These are phyloP conservation scores for Artomyces pyxidatus DNA, from an alignment of 768 basidiomycete species.

Conservation along the genomic window DNA sequence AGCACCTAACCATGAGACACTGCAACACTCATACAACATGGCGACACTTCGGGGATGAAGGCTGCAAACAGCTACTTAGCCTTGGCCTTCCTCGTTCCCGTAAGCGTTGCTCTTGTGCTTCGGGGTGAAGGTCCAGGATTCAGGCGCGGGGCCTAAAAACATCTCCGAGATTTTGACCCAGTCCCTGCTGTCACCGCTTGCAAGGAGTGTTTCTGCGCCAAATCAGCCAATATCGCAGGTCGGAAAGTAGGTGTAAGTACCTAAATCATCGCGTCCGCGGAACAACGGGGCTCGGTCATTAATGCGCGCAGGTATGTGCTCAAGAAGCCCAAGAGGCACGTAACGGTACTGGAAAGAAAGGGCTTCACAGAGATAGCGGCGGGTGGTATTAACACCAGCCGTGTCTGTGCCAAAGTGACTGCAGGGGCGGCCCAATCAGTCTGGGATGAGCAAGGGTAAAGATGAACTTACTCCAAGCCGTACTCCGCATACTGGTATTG, in stretches of 20 bases:
- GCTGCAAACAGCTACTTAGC: slow-evolving; percentile 23
- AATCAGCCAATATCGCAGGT: slow-evolving; percentile 2
- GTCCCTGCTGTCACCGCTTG: slow-evolving; percentile 70
- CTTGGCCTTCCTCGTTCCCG: slow-evolving; percentile 51
- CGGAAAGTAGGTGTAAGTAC: slow-evolving; percentile 32
- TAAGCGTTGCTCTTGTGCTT: slow-evolving; percentile 92
- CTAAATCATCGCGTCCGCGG: slow-evolving; percentile 80
- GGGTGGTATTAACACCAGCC: slow-evolving; percentile 81
- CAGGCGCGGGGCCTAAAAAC: slow-evolving; percentile 86
- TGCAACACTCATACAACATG: too few species aligned
- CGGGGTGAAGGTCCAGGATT: slow-evolving; percentile 77
- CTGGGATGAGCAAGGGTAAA: not conserved
- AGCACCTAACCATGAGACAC: too few species aligned
- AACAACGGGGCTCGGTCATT: slow-evolving; percentile 91
- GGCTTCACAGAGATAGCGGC: slow-evolving; percentile 91
- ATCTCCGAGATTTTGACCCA: slow-evolving; percentile 95
- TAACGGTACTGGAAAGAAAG: slow-evolving; percentile 97
- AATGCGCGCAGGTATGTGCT: slow-evolving; percentile 67
- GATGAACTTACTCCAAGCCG: slow-evolving; percentile 63
- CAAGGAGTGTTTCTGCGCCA: slow-evolving; percentile 67
- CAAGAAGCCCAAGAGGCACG: slow-evolving; percentile 87
- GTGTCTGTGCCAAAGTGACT: slow-evolving; percentile 86
- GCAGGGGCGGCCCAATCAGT: too few species aligned
- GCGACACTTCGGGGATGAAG: too few species aligned
- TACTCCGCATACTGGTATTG: slow-evolving; percentile 68